These are phyloP conservation scores for Microbotryum silenes-acaulis DNA, from an alignment of 1,284 basidiomycete species.

Conservation along the genomic window DNA sequence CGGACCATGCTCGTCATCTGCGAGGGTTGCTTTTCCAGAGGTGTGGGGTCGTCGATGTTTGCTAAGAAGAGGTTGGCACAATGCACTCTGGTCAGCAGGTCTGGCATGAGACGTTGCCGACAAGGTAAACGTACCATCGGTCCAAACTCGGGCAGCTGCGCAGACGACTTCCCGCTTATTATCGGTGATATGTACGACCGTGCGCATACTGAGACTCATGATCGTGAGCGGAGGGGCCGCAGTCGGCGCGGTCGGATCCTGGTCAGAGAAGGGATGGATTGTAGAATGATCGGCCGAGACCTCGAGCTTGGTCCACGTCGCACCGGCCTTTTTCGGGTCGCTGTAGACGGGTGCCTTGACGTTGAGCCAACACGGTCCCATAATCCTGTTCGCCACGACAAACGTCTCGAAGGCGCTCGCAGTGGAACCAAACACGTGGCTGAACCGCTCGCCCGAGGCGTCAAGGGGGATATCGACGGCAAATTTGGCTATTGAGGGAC, in stretches of 20 bases:
- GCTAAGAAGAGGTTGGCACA: slow-evolving; percentile 46
- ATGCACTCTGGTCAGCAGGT: not conserved
- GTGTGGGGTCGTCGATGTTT: slow-evolving; percentile 78
- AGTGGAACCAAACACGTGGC: slow-evolving; percentile 83
- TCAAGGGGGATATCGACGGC: slow-evolving; percentile 56
- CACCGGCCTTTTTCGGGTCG: slow-evolving; percentile 53
- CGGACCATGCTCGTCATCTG: slow-evolving; percentile 76
- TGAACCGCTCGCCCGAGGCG: slow-evolving; percentile 73
- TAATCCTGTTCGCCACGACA: slow-evolving; percentile 93
- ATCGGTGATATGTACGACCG: slow-evolving; percentile 86
- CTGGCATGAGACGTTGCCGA: not conserved
- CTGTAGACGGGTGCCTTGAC: slow-evolving; percentile 66
- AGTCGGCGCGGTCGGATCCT: slow-evolving; percentile 62
- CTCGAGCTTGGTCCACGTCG: slow-evolving; percentile 93
- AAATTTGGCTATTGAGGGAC: slow-evolving; percentile 46
- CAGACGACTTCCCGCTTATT: slow-evolving; percentile 92
- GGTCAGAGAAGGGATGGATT: slow-evolving; percentile 72
- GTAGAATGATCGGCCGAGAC: slow-evolving; percentile 68
- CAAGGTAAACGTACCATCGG: slow-evolving; percentile 56
- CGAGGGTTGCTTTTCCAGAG: slow-evolving; percentile 75
- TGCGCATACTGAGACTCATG: slow-evolving; percentile 80
- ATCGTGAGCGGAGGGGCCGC: slow-evolving; percentile 84
- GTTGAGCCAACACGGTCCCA: slow-evolving; percentile 96
- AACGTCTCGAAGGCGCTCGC: slow-evolving; percentile 89
- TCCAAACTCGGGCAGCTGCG: slow-evolving; percentile 76